A percentile compares a stretch with the other conserved stretches of the same genome.
Conservation (phyloP, 805 yeast species). For the Gaillardinia entomophila region DNA sequence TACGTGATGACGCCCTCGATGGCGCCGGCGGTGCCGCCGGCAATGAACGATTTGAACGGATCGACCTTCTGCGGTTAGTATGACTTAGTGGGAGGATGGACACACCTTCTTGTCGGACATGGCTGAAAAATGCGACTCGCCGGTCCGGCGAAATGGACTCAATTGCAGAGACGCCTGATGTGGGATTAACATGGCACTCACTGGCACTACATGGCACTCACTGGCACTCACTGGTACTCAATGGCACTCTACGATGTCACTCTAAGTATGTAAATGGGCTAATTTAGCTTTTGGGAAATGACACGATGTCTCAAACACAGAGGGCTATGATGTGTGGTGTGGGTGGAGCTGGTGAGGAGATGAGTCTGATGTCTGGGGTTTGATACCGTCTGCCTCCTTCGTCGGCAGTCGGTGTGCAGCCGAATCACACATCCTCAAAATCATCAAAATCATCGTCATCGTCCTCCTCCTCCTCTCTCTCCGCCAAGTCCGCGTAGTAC, state of each 20-base stretch:
- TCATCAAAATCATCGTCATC: slow-evolving; percentile 47
- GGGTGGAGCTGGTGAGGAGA: too few species aligned
- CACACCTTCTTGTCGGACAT: slow-evolving; percentile 8
- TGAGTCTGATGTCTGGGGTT: too few species aligned
- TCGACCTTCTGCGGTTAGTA: slow-evolving; percentile 41
- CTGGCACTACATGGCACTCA: not conserved
- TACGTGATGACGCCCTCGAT: slow-evolving; percentile 88
- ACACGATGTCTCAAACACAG: too few species aligned
- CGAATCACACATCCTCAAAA: slow-evolving; percentile 21
- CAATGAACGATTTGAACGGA: slow-evolving; percentile 78
- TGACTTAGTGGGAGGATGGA: not conserved
- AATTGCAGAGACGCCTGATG: not conserved
- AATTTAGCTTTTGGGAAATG: too few species aligned
- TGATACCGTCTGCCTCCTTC: too few species aligned
- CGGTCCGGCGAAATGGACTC: not conserved
- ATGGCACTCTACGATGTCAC: slow-evolving; percentile 1
- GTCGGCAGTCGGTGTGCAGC: too few species aligned
- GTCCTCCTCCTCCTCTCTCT: slow-evolving; percentile 58
- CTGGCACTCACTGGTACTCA: not conserved
- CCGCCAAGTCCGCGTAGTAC: slow-evolving; percentile 73
- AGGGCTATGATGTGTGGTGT: too few species aligned
- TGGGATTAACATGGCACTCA: not conserved
- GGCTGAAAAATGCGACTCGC: too few species aligned
- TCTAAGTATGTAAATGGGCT: slow-evolving; percentile 1
- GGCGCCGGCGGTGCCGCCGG: slow-evolving; percentile 97